phyloP scores from a whole-genome alignment of 2,329 filamentous ascomycete genomes.

The Exophiala aquamarina region DNA sequence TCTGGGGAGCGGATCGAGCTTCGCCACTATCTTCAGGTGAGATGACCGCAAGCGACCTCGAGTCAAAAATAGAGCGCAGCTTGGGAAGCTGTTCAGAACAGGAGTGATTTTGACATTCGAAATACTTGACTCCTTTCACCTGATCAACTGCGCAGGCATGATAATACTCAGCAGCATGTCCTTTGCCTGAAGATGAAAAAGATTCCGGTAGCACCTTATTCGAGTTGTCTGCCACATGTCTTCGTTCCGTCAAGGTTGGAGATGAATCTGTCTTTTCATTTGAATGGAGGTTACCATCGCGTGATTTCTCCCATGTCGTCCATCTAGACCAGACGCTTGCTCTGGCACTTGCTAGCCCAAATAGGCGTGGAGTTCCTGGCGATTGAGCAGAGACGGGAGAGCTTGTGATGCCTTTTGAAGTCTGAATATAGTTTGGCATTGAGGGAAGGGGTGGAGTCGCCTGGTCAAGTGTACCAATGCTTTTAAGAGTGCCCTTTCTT shows the following conservation, averaged over 20 bases:
- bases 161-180: slow-evolving; percentile 30
- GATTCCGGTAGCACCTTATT: too few species aligned
- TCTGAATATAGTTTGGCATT: slow-evolving; percentile 3
- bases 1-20: background rate
- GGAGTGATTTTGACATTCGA: slow-evolving; percentile 45
- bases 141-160: slow-evolving; percentile 47
- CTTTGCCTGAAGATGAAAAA: slow-evolving; percentile 4
- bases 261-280: background rate
- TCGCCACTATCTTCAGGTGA: background rate
- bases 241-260: background rate
- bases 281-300: slow-evolving; percentile 3
- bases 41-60: background rate
- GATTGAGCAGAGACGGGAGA: slow-evolving; percentile 33
- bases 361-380: slow-evolving; percentile 33
- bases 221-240: background rate
- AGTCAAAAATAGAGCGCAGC: slow-evolving; percentile 24
- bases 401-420: slow-evolving; percentile 6
- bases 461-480: background rate
- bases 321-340: slow-evolving; percentile 28
- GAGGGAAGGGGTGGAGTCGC: slow-evolving; percentile 17
- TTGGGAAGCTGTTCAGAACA: slow-evolving; percentile 32
- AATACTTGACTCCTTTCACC: slow-evolving; percentile 41
- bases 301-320: slow-evolving; percentile 27
- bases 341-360: slow-evolving; percentile 24
- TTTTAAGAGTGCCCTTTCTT: slow-evolving; percentile 35